A percentile compares a stretch with the other conserved stretches of the same genome.
Evolutionary conservation across 2,329 filamentous ascomycete species (phyloP).

Genomic region (Boeremia lycopersici): DNA sequence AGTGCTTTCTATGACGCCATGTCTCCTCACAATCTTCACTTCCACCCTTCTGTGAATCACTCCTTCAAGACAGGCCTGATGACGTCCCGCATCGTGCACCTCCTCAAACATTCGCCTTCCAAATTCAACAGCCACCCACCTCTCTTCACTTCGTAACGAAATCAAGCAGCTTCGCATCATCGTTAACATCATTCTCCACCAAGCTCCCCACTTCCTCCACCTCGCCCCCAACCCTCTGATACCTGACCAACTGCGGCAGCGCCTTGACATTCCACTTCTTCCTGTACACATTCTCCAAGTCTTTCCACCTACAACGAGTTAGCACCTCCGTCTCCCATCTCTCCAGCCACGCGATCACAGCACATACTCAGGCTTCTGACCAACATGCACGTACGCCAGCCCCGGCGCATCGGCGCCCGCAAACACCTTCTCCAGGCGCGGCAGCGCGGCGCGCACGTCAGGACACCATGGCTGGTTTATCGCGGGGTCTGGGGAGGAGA

Average conservation of each 20-base stretch:
- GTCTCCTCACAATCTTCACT: neutral
- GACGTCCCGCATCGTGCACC: neutral
- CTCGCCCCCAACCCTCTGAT: slow-evolving; percentile 2
- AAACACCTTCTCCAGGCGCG: slow-evolving; percentile 6
- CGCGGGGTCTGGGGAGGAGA: slow-evolving; percentile 11
- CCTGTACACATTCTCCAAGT: slow-evolving; percentile 7
- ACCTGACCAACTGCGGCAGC: slow-evolving; percentile 8
- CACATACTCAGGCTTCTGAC: slow-evolving; percentile 18
- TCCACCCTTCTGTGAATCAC: neutral
- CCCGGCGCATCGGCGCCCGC: neutral
- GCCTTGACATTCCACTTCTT: slow-evolving; percentile 9
- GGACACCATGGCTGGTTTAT: slow-evolving; percentile 20
- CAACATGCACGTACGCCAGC: slow-evolving; percentile 14
- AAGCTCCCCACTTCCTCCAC: slow-evolving; percentile 1
- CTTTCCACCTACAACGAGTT: slow-evolving; percentile 7
- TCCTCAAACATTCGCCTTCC: neutral
- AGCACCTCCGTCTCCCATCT: neutral
- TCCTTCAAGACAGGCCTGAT: neutral
- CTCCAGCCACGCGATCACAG: neutral
- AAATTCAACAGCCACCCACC: neutral
- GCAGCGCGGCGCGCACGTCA: slow-evolving; percentile 20
- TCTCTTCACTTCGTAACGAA: neutral
- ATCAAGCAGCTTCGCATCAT: slow-evolving; percentile 1
- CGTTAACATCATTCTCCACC: slow-evolving; percentile 9
- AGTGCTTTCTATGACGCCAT: neutral